Evolutionary conservation across 768 basidiomycete genomes (phyloP).

Genomic region (Chalciporus sphaerocephalus): DNA sequence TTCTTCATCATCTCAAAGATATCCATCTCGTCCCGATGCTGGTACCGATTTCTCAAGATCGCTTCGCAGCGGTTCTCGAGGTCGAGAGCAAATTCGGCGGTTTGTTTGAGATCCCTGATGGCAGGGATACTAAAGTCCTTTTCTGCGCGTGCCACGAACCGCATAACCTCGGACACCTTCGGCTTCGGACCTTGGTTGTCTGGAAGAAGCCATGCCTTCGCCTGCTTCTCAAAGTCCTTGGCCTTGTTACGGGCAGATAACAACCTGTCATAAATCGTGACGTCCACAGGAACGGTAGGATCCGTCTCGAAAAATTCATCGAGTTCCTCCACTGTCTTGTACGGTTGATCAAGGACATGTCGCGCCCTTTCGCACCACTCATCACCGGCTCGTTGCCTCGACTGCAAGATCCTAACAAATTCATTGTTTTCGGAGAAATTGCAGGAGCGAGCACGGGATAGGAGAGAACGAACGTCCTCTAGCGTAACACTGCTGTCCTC

Average conservation of each 20-base stretch:
- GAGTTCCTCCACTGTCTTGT: conserved; percentile 73
- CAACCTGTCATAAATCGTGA: conserved; percentile 60
- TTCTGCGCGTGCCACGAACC: conserved; percentile 65
- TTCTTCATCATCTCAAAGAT: conserved; percentile 68
- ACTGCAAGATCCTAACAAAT: conserved; percentile 58
- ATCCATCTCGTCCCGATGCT: conserved; percentile 51
- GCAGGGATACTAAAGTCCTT: conserved; percentile 72
- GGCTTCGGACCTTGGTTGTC: conserved; percentile 55
- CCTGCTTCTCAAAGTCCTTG: conserved; percentile 76
- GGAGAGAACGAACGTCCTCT: conserved; percentile 70
- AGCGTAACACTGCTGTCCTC: conserved; percentile 65
- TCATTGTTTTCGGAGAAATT: conserved; percentile 62
- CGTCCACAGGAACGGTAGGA: conserved; percentile 64
- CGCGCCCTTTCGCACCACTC: conserved; percentile 76
- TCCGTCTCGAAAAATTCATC: conserved; percentile 68
- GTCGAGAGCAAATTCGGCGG: conserved; percentile 72
- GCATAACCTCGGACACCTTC: conserved; percentile 62
- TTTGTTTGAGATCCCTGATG: conserved; percentile 60
- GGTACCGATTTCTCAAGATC: conserved; percentile 62
- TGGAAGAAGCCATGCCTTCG: conserved; percentile 62
- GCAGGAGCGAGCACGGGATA: conserved; percentile 67
- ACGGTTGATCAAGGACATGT: conserved; percentile 58
- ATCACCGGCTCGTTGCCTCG: conserved; percentile 61
- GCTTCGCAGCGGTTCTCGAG: conserved; percentile 73
- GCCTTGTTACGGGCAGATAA: conserved; percentile 63